These are phyloP conservation scores for Claviceps fusiformis DNA, from an alignment of 2,329 filamentous ascomycete genomes.

Conservation along the genomic window DNA sequence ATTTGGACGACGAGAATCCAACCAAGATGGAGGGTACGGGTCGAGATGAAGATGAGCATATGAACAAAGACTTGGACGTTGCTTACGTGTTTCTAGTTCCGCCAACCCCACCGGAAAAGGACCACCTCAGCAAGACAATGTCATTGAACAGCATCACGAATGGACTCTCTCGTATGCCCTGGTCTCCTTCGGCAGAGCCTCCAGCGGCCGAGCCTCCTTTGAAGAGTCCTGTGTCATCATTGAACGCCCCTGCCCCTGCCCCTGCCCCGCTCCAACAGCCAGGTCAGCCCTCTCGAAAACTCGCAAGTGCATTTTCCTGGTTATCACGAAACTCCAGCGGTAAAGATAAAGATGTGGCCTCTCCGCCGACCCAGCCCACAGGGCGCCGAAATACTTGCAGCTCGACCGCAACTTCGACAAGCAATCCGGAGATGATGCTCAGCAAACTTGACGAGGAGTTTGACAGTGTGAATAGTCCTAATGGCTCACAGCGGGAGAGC, in stretches of 20 bases:
- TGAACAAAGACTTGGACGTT: background rate
- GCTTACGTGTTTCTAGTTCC: slow-evolving; percentile 14
- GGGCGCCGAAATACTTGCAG: slow-evolving; percentile 60
- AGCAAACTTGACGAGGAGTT: slow-evolving; percentile 62
- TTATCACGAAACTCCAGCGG: slow-evolving; percentile 54
- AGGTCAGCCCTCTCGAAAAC: slow-evolving; percentile 45
- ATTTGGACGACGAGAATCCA: slow-evolving; percentile 46
- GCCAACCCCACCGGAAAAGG: slow-evolving; percentile 21
- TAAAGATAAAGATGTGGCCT: slow-evolving; percentile 42
- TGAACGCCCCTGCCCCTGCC: slow-evolving; percentile 15
- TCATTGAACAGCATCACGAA: slow-evolving; percentile 59
- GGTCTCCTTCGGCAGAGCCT: slow-evolving; percentile 45
- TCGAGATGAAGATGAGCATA: background rate
- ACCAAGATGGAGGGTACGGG: slow-evolving; percentile 20
- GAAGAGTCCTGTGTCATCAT: slow-evolving; percentile 28
- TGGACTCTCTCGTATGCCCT: slow-evolving; percentile 58
- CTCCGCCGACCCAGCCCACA: slow-evolving; percentile 34
- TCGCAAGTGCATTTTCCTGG: slow-evolving; percentile 81
- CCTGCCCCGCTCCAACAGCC: slow-evolving; percentile 17
- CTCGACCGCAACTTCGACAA: slow-evolving; percentile 64
- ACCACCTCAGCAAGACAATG: slow-evolving; percentile 38
- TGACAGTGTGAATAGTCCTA: slow-evolving; percentile 33
- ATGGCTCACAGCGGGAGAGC: slow-evolving; percentile 41
- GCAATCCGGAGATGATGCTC: slow-evolving; percentile 69
- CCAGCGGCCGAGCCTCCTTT: slow-evolving; percentile 32